A percentile compares a stretch with the other conserved stretches of the same genome.
These are phyloP conservation scores for Quercus parvula DNA, from an alignment of 306 rosid species.

Conservation along the genomic window DNA sequence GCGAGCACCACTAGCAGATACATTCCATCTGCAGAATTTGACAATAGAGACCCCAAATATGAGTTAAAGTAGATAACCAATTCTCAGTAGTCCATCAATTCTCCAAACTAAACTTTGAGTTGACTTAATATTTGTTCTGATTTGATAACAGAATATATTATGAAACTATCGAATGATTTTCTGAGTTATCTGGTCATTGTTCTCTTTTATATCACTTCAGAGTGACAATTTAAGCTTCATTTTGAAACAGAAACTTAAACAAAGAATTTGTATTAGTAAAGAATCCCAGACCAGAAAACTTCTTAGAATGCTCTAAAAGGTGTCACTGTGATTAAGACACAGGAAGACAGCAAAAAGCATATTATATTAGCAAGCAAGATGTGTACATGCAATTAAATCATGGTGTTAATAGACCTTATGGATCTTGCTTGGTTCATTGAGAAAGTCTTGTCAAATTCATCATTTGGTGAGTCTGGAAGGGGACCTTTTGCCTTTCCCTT, in stretches of 20 bases:
- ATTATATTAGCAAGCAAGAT: neutral
- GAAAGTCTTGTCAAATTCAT: constrained; percentile 84
- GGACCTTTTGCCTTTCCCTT: constrained; percentile 95
- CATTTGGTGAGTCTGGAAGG: constrained; percentile 72
- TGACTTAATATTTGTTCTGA: neutral
- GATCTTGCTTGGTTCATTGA: constrained; percentile 99
- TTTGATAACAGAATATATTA: neutral
- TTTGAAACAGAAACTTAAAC: neutral
- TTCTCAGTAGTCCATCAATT: neutral
- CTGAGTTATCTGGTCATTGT: too few species aligned
- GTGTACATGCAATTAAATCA: neutral
- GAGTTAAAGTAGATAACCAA: neutral
- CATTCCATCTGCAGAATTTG: constrained; percentile 75
- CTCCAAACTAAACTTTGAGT: neutral
- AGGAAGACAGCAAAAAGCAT: neutral
- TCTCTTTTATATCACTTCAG: neutral
- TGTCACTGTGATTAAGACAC: neutral
- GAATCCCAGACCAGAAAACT: neutral
- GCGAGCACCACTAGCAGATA: constrained; percentile 97
- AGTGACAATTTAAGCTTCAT: neutral
- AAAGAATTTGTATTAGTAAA: neutral
- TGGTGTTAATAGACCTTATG: constrained; percentile 58
- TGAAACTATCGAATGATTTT: too few species aligned
- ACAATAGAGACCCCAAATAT: constrained; percentile 19
- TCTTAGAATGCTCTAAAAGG: neutral